Percentiles rank a stretch among this genome's conserved stretches.
phyloP scores from a whole-genome alignment of 2,329 filamentous ascomycete species.

The Macroventuria anomochaeta region DNA sequence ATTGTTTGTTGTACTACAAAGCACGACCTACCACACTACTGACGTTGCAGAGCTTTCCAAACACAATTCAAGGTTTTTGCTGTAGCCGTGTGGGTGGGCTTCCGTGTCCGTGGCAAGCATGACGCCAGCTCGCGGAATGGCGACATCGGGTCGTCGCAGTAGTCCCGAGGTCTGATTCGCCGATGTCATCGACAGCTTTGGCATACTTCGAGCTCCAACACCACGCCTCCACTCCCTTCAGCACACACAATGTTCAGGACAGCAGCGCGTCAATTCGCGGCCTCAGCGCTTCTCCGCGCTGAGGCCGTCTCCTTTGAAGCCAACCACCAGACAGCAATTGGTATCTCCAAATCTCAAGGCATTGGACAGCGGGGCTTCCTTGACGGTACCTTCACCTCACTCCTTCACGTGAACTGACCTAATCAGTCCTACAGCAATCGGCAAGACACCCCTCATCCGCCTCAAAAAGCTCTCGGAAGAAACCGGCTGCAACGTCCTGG shows the following conservation, averaged over 20 bases:
- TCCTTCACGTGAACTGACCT: neutral
- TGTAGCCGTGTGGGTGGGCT: too few relatives aligned
- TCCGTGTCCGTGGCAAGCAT: neutral
- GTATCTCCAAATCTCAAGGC: slow-evolving; percentile 80
- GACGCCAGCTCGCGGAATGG: slow-evolving; percentile 10
- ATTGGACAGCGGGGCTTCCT: slow-evolving; percentile 75
- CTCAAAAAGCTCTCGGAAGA: slow-evolving; percentile 86
- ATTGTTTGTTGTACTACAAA: too few relatives aligned
- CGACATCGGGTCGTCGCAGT: slow-evolving; percentile 20
- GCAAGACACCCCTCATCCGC: slow-evolving; percentile 93
- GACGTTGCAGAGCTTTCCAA: too few relatives aligned
- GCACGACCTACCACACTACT: too few relatives aligned
- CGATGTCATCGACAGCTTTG: neutral
- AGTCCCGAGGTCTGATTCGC: slow-evolving; percentile 11
- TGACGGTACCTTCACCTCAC: slow-evolving; percentile 67
- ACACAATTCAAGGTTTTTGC: too few relatives aligned
- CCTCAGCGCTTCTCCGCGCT: slow-evolving; percentile 63
- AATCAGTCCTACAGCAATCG: slow-evolving; percentile 72
- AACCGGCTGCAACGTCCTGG: slow-evolving; percentile 91
- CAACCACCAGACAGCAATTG: slow-evolving; percentile 67
- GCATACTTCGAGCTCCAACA: slow-evolving; percentile 6
- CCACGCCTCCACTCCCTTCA: neutral
- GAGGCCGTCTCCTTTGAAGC: slow-evolving; percentile 58
- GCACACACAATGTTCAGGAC: slow-evolving; percentile 69
- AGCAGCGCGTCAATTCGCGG: slow-evolving; percentile 70